Percentiles rank a stretch among this genome's conserved stretches.
Evolutionary conservation across 1,284 basidiomycete genomes (phyloP).

Genomic region (Ganoderma sp.): DNA sequence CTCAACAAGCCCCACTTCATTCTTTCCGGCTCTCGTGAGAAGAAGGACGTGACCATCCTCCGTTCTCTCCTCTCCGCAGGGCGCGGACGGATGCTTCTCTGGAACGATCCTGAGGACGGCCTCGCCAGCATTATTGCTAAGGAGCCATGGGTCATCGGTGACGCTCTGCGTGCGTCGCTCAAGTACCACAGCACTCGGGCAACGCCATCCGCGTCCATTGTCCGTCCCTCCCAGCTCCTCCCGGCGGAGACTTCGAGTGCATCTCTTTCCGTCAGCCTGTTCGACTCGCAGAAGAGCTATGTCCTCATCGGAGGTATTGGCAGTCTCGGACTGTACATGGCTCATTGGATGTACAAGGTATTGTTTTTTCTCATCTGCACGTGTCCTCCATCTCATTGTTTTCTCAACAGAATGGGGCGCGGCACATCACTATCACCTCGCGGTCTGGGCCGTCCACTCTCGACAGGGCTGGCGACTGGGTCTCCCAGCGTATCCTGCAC

Average conservation of each 20-base stretch:
- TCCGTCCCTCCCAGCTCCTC: background rate
- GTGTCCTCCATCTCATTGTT: background rate
- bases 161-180: slow-evolving; percentile 17
- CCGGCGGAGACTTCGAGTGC: background rate
- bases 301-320: slow-evolving; percentile 35
- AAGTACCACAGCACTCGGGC: background rate
- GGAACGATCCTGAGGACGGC: slow-evolving; percentile 23
- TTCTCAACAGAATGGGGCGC: slow-evolving; percentile 44
- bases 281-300: slow-evolving; percentile 29
- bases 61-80: slow-evolving; percentile 2
- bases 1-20: slow-evolving; percentile 19
- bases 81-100: slow-evolving; percentile 22
- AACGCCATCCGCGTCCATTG: background rate
- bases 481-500: slow-evolving; percentile 38
- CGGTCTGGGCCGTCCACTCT: slow-evolving; percentile 41
- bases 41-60: slow-evolving; percentile 9
- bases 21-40: slow-evolving; percentile 24
- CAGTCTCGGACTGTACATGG: slow-evolving; percentile 41
- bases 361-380: background rate
- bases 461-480: slow-evolving; percentile 28
- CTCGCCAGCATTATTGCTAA: slow-evolving; percentile 13
- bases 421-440: slow-evolving; percentile 46
- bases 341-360: slow-evolving; percentile 49
- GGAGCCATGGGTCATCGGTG: slow-evolving; percentile 27
- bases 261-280: slow-evolving; percentile 1